Percentiles rank a stretch among this genome's conserved stretches.
Evolutionary conservation across 768 basidiomycete genomes (phyloP).

Genomic region (Pleurotus giganteus): DNA sequence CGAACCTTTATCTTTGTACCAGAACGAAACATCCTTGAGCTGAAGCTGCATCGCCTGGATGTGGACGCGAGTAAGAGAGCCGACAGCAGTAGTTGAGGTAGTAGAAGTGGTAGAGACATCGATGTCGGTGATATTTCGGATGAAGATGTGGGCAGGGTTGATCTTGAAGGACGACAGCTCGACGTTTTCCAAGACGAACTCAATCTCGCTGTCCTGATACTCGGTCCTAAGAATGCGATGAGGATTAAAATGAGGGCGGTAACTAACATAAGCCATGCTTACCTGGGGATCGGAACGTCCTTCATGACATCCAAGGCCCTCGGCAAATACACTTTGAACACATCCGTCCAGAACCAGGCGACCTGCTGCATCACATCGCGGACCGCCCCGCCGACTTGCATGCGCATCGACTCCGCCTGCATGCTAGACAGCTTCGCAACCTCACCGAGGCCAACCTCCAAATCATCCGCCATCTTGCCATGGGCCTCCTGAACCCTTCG

Average conservation of each 20-base stretch:
- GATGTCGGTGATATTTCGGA: slow-evolving; percentile 31
- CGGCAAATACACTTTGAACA: slow-evolving; percentile 79
- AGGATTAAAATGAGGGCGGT: neutral
- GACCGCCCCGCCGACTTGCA: neutral
- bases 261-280: slow-evolving; percentile 7
- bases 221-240: slow-evolving; percentile 49
- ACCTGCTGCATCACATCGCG: slow-evolving; percentile 50
- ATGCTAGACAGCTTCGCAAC: slow-evolving; percentile 37
- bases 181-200: slow-evolving; percentile 75
- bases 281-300: slow-evolving; percentile 72
- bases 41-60: slow-evolving; percentile 63
- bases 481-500: slow-evolving; percentile 46
- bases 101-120: slow-evolving; percentile 35
- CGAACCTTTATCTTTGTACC: slow-evolving; percentile 61
- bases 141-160: slow-evolving; percentile 37
- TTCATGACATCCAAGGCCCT: slow-evolving; percentile 48
- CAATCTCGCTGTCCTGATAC: slow-evolving; percentile 64
- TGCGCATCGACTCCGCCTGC: slow-evolving; percentile 27
- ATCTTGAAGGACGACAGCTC: slow-evolving; percentile 66
- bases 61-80: slow-evolving; percentile 64
- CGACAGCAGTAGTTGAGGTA: slow-evolving; percentile 47
- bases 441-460: slow-evolving; percentile 41
- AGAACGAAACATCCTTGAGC: slow-evolving; percentile 70
- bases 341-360: slow-evolving; percentile 79
- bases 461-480: slow-evolving; percentile 40